A percentile compares a stretch with the other conserved stretches of the same genome.
phyloP scores from a whole-genome alignment of 202 grass and related monocot genomes.

The Dendrocalamus latiflorus region DNA sequence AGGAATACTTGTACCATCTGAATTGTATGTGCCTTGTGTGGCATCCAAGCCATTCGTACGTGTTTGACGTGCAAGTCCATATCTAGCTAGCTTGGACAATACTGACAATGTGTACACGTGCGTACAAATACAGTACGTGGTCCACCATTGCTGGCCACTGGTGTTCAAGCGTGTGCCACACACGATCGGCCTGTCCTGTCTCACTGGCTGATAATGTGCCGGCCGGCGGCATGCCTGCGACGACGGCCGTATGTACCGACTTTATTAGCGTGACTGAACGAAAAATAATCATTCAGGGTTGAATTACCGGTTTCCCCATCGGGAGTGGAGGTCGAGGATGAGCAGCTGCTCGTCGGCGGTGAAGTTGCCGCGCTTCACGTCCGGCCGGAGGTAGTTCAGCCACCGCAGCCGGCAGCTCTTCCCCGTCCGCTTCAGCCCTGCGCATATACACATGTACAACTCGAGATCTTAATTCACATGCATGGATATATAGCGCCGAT shows the following conservation, averaged over 20 bases:
- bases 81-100: neutral
- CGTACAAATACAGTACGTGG: neutral
- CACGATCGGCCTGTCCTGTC: too few relatives aligned
- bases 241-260: neutral
- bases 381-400: slow-evolving; percentile 84
- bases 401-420: slow-evolving; percentile 89
- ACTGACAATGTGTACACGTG: neutral
- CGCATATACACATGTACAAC: too few relatives aligned
- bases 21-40: neutral
- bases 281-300: neutral
- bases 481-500: neutral
- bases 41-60: neutral
- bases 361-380: slow-evolving; percentile 74
- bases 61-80: slow-evolving; percentile 20
- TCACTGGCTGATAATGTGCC: too few relatives aligned
- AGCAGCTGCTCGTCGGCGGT: slow-evolving; percentile 74
- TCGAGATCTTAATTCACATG: too few relatives aligned
- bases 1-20: slow-evolving; percentile 20
- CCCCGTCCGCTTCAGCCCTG: slow-evolving; percentile 68
- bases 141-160: too few relatives aligned
- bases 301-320: slow-evolving; percentile 63
- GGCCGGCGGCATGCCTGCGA: too few relatives aligned
- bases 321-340: slow-evolving; percentile 79
- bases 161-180: too few relatives aligned
- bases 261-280: neutral